Evolutionary conservation across 495 filamentous ascomycete species (phyloP), one percentile per base, ranked within the genome.

Genomic region (Aspergillus leporis): DNA sequence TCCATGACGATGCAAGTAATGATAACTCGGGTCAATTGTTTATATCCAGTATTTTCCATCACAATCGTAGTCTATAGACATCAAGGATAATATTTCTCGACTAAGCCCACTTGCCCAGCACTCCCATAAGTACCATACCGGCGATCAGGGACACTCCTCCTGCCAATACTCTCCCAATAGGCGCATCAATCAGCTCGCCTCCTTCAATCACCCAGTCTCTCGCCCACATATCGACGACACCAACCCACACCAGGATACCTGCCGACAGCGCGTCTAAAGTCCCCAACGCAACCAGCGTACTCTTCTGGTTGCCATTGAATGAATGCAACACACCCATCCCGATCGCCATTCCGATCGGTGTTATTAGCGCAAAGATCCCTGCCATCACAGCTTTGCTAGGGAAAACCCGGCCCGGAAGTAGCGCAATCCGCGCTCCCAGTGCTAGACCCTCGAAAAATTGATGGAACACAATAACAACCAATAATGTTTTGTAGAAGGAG

Each of bases 391-490:
- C 75, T 28, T 78, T 78, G n/a, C 60, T 68, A 40, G 74, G 73
- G 21, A 71, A 70, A 2, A 63, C 55, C 1, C 62, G 58, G 0
- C 69, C 90, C 1, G 90, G 80, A 7, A 92, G 80, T 12, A 89
- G 78, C 58, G 89, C 88, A 52, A 92, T 92, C 25, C 89, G 84
- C 13, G 84, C 85, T 36, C 89, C 89, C 3, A 92, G 81, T 7
- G 89, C 89, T 5, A 92, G 75, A 21, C 89, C 89, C 70, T 92
- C 89, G 49, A 75, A 73, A 53, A 65, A 71, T 67, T 90, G 89
- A 62, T 92, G 89, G 66, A 92, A 91, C 21, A 83, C 73, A 55
- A 92, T 91, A 19, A 89, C 89, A 25, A 90, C 76, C 2, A 92
- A 73, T 50, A 92, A 85, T 0, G 90, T 86, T 58, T 83, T 78